A percentile compares a stretch with the other conserved stretches of the same genome.
phyloP scores from a whole-genome alignment of 257 asterid genomes.

The Solanum ossicruentum region DNA sequence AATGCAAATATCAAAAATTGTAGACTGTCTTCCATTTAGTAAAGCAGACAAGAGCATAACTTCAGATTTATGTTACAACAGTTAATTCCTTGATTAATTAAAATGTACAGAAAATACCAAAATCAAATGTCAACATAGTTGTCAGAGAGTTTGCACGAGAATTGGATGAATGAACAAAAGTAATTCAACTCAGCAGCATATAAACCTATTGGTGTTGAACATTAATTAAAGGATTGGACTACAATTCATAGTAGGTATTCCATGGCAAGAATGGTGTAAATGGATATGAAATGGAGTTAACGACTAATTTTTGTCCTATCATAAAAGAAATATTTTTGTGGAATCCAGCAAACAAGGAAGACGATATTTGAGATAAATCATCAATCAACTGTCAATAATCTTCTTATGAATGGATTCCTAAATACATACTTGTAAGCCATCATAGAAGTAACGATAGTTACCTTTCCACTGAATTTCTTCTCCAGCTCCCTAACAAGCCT shows the following conservation, averaged over 20 bases:
- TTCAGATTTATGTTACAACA: constrained; percentile 1
- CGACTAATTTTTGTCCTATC: neutral
- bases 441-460: neutral
- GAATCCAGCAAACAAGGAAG: neutral
- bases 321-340: neutral
- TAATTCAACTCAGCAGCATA: neutral
- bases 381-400: neutral
- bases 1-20: neutral
- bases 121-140: neutral
- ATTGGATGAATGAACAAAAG: neutral
- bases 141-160: neutral
- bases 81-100: neutral
- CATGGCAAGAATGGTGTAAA: neutral
- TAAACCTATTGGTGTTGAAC: neutral
- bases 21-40: neutral
- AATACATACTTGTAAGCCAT: neutral
- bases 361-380: neutral
- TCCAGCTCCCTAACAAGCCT: constrained; percentile 85
- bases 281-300: neutral
- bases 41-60: neutral
- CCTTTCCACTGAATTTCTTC: constrained; percentile 97
- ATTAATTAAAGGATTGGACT: neutral
- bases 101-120: neutral
- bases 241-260: neutral
- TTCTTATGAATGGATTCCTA: neutral